Conservation (phyloP, 1,284 basidiomycete species). For the Irpex rosettiformis region DNA sequence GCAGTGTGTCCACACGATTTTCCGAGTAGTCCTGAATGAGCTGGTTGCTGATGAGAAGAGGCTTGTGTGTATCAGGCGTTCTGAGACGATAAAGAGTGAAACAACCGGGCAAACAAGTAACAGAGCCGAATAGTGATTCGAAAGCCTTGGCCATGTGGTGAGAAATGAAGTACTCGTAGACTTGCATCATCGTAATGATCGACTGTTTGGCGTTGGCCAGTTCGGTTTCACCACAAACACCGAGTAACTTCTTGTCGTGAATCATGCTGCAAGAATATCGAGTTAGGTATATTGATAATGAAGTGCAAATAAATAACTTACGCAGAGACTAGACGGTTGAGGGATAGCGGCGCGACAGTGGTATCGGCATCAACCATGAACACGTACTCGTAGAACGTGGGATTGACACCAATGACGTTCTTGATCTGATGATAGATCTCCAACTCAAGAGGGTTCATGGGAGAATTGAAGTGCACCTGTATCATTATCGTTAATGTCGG, state of each 20-base stretch:
- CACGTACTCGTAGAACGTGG: constrained; percentile 96
- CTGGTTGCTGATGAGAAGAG: constrained; percentile 84
- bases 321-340: constrained; percentile 92
- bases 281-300: constrained; percentile 12
- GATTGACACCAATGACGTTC: constrained; percentile 99
- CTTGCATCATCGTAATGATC: constrained; percentile 98
- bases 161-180: constrained; percentile 98
- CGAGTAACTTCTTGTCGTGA: constrained; percentile 90
- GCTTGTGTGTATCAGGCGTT: constrained; percentile 91
- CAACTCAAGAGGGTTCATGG: constrained; percentile 95
- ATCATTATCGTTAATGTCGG: neutral
- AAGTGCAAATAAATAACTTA: constrained; percentile 37
- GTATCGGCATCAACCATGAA: constrained; percentile 99
- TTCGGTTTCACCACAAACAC: constrained; percentile 92
- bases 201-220: constrained; percentile 90
- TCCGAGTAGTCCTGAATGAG: constrained; percentile 94
- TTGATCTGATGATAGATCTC: constrained; percentile 99
- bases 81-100: constrained; percentile 94
- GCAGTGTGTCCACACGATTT: constrained; percentile 94
- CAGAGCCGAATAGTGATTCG: constrained; percentile 94
- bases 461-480: constrained; percentile 92
- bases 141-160: constrained; percentile 99
- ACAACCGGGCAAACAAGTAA: constrained; percentile 97
- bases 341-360: constrained; percentile 79
- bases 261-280: constrained; percentile 60